A percentile compares a stretch with the other conserved stretches of the same genome.
phyloP scores from a whole-genome alignment of 2,329 filamentous ascomycete species.

The Plenodomus biglobosus region DNA sequence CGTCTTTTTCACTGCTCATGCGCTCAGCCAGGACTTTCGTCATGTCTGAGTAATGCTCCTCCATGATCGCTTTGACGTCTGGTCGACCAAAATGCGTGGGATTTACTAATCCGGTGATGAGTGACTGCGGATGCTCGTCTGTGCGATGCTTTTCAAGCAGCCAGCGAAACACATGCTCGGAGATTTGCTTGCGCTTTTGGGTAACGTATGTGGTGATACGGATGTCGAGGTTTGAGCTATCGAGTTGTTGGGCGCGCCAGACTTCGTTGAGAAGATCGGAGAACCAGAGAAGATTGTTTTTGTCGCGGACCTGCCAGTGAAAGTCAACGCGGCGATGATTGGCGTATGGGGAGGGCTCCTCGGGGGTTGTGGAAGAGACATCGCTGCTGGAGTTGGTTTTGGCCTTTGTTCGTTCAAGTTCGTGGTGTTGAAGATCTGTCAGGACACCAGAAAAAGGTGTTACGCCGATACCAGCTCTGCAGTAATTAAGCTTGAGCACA shows the following conservation, averaged over 20 bases:
- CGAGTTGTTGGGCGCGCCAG: conserved; percentile 41
- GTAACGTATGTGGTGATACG: conserved; percentile 61
- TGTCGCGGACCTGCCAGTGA: conserved; percentile 62
- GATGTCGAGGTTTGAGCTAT: conserved; percentile 51
- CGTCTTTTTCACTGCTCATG: conserved; percentile 23
- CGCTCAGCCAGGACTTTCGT: conserved; percentile 32
- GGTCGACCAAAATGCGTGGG: conserved; percentile 58
- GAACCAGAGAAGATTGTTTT: conserved; percentile 60
- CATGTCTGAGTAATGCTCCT: conserved; percentile 59
- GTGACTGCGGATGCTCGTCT: conserved; percentile 53
- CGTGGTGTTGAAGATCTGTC: conserved; percentile 54
- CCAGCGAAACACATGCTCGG: conserved; percentile 58
- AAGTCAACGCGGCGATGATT: conserved; percentile 58
- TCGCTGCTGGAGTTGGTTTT: conserved; percentile 11
- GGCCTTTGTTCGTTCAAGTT: conserved; percentile 40
- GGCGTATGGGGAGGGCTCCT: conserved; percentile 29
- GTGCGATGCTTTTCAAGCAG: conserved; percentile 60
- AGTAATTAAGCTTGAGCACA: neutral
- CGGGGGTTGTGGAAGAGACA: conserved; percentile 5
- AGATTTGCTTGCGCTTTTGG: conserved; percentile 56
- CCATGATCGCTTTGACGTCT: conserved; percentile 56
- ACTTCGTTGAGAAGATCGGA: conserved; percentile 57
- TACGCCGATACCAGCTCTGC: conserved; percentile 57
- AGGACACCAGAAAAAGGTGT: conserved; percentile 61
- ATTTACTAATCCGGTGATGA: conserved; percentile 57